Evolutionary conservation across 1,139 yeast genomes (phyloP), one percentile per base, ranked within the genome.

Genomic region (Pichia inconspicua): DNA sequence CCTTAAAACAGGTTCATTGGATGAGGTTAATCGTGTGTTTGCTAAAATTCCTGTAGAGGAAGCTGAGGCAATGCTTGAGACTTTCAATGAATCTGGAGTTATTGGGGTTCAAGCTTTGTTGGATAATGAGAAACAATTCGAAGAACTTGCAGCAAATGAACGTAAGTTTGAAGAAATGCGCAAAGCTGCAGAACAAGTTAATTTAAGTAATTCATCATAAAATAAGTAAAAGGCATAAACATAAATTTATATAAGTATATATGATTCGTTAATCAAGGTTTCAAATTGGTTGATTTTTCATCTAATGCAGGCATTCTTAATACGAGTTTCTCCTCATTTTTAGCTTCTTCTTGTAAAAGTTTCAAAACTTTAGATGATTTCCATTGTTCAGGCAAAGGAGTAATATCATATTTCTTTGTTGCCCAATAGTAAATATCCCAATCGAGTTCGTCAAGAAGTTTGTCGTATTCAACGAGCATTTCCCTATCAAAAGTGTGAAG

Each of bases 371-470:
- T 69, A 17, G 87, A 78, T 51, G 82, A 63, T 62, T 80, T 73
- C 96, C 96, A 90, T 60, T 76, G 75, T 43, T 85, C 90, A 7
- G 97, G 97, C 55, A 90, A 72, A 15, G 95, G 95, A 46, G 90
- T 85, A 25, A 83, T 79, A 37, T 78, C 81, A 60, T 73, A 85
- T 67, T 87, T 87, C 58, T 78, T 77, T 8, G 97, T 88, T 25
- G 95, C 96, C 97, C 98, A 92, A 69, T 92, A 92, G 67, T 88
- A 94, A 54, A 92, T 90, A 64, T 92, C 98, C 98, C 98, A 94
- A 66, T 92, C 99, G 15, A 92, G 79, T 67, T 90, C 96, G 65
- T 94, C 96, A 63, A 92, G 73, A 51, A 92, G 69, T 55, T 74
- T 66, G 62, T 92, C 97, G 65, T 87, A 92, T 66, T 92, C 97